Percentiles rank a stretch among this genome's conserved stretches.
Conservation (phyloP, 2,329 filamentous ascomycete species). For the Hypoxylon sp. region DNA sequence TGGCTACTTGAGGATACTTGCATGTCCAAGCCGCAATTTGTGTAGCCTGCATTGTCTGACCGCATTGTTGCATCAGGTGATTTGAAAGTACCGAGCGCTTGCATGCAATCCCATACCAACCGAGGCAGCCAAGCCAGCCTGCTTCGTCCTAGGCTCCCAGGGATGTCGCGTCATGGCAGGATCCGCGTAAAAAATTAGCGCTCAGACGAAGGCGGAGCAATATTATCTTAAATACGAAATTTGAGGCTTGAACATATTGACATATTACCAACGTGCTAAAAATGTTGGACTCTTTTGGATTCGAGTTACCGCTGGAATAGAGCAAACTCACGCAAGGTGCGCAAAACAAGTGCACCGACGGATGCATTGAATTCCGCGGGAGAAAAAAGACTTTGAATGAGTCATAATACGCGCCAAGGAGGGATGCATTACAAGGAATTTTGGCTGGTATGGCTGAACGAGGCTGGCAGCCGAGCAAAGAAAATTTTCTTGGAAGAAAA, state of each 20-base stretch:
- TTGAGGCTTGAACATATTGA: conserved; percentile 4
- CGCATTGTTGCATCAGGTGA: conserved; percentile 49
- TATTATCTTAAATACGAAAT: conserved; percentile 20
- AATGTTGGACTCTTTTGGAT: neutral
- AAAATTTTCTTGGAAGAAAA: conserved; percentile 32
- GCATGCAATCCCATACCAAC: conserved; percentile 42
- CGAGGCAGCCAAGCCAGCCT: conserved; percentile 35
- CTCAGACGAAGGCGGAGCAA: conserved; percentile 29
- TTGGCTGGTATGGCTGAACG: conserved; percentile 45
- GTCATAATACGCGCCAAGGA: conserved; percentile 49
- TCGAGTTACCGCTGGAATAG: neutral
- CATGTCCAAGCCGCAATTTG: conserved; percentile 47
- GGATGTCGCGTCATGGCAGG: conserved; percentile 39
- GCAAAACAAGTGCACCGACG: conserved; percentile 19
- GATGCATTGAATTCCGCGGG: conserved; percentile 32
- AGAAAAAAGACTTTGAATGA: conserved; percentile 45
- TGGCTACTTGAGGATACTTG: conserved; percentile 50
- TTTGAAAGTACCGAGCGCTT: conserved; percentile 50
- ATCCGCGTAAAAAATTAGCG: conserved; percentile 34
- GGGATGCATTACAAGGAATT: conserved; percentile 47
- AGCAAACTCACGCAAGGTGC: conserved; percentile 10
- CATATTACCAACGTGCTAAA: neutral
- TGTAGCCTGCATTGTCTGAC: conserved; percentile 52
- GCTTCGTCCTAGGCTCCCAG: conserved; percentile 23
- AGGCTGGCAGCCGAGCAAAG: conserved; percentile 46